phyloP scores from a whole-genome alignment of 352 stramenopile species.

The Phytopythium kandeliae region DNA sequence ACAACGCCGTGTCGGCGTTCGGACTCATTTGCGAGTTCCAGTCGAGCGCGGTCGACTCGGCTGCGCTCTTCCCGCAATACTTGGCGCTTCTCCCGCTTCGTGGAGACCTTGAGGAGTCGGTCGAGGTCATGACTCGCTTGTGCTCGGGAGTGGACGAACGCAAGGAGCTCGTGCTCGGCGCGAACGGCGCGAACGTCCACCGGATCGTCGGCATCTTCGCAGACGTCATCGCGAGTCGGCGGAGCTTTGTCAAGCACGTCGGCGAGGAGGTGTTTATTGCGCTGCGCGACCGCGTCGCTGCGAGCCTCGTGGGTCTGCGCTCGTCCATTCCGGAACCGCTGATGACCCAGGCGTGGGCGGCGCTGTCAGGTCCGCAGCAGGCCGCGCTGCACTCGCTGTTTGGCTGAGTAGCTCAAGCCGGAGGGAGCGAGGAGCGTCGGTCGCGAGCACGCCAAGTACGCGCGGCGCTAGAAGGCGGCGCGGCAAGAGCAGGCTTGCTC shows the following conservation, averaged over 20 bases:
- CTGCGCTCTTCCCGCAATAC: conserved; percentile 64
- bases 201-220: conserved; percentile 59
- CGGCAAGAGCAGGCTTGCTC: not conserved
- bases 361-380: conserved; percentile 45
- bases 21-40: conserved; percentile 74
- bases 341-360: conserved; percentile 56
- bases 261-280: conserved; percentile 36
- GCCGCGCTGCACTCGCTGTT: conserved; percentile 63
- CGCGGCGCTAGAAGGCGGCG: not conserved
- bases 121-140: conserved; percentile 57
- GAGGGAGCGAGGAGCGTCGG: too few species aligned
- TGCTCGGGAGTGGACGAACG: conserved; percentile 52
- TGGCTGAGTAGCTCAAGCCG: conserved; percentile 9
- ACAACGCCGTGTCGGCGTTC: conserved; percentile 76
- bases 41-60: conserved; percentile 29
- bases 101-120: conserved; percentile 72
- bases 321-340: conserved; percentile 40
- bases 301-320: conserved; percentile 41
- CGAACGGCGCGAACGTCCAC: conserved; percentile 37
- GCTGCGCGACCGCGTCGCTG: conserved; percentile 35
- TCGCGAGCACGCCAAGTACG: too few species aligned
- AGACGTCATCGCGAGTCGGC: conserved; percentile 35
- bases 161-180: conserved; percentile 56
- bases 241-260: conserved; percentile 27
- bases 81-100: conserved; percentile 61